These are phyloP conservation scores for Colletotrichum sp. DNA, from an alignment of 2,329 filamentous ascomycete genomes.

Conservation along the genomic window DNA sequence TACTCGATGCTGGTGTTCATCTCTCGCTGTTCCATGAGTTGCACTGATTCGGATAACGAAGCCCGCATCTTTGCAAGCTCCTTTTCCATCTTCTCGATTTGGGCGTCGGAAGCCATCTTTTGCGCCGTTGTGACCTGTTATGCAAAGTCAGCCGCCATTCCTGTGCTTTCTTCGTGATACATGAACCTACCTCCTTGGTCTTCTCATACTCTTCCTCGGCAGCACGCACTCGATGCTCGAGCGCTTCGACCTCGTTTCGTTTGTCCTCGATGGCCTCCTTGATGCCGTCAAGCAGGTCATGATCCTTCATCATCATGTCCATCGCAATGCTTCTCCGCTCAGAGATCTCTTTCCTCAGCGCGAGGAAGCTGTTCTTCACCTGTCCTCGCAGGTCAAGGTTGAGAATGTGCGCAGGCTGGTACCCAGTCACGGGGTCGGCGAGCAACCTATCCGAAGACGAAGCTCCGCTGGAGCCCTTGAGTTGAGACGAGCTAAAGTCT, in stretches of 20 bases:
- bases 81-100: conserved; percentile 99
- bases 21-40: conserved; percentile 91
- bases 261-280: conserved; percentile 98
- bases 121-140: conserved; percentile 74
- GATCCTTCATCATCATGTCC: conserved; percentile 92
- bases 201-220: conserved; percentile 95
- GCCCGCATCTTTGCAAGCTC: conserved; percentile 93
- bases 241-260: conserved; percentile 85
- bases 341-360: conserved; percentile 88
- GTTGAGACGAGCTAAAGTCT: conserved; percentile 72
- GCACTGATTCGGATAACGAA: conserved; percentile 82
- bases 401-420: conserved; percentile 86
- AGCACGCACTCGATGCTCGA: conserved; percentile 85
- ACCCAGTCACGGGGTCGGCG: conserved; percentile 81
- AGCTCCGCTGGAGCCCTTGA: conserved; percentile 42
- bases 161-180: not conserved
- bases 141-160: not conserved
- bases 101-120: conserved; percentile 86
- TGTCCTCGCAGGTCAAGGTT: conserved; percentile 87
- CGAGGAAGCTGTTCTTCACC: conserved; percentile 78
- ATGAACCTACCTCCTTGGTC: conserved; percentile 72
- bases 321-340: conserved; percentile 82
- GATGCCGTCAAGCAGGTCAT: conserved; percentile 91
- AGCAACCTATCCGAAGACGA: conserved; percentile 77
- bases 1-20: conserved; percentile 97